phyloP scores from a whole-genome alignment of 1,284 basidiomycete genomes.

The Ganoderma lucidum region DNA sequence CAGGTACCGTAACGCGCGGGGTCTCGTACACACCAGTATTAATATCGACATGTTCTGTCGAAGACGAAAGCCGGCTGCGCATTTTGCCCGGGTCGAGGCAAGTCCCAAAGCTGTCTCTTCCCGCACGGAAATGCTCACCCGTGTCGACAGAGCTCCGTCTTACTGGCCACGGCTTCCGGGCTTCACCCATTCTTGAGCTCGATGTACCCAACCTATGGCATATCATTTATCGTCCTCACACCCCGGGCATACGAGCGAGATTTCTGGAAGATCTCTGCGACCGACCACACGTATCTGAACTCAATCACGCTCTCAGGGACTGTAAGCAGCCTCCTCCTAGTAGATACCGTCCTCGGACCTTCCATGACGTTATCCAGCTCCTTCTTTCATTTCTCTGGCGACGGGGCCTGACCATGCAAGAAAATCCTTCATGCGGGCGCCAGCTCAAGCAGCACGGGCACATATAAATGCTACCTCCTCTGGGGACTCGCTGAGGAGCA shows the following conservation, averaged over 20 bases:
- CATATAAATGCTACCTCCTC: constrained; percentile 29
- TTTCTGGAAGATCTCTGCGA: constrained; percentile 22
- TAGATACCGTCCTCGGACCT: constrained; percentile 19
- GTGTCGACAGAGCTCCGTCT: constrained; percentile 15
- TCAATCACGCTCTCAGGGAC: constrained; percentile 31
- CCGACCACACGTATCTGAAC: constrained; percentile 22
- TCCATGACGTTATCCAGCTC: constrained; percentile 28
- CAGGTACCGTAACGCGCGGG: background rate
- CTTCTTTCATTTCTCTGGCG: constrained; percentile 18
- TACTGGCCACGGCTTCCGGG: constrained; percentile 9
- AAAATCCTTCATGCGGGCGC: constrained; percentile 25
- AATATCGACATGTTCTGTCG: constrained; percentile 17
- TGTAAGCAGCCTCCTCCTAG: constrained; percentile 23
- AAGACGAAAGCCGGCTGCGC: constrained; percentile 11
- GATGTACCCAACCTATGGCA: constrained; percentile 12
- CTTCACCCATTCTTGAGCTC: constrained; percentile 9
- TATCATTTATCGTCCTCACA: background rate
- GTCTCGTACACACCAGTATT: constrained; percentile 6
- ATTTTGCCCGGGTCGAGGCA: background rate
- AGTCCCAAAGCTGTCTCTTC: background rate
- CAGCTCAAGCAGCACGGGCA: constrained; percentile 10
- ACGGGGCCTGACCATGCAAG: constrained; percentile 20
- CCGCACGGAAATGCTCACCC: background rate
- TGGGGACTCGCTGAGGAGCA: constrained; percentile 17
- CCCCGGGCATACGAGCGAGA: constrained; percentile 27